phyloP scores from a whole-genome alignment of 345 rosid genomes.

The Populus ilicifolia region DNA sequence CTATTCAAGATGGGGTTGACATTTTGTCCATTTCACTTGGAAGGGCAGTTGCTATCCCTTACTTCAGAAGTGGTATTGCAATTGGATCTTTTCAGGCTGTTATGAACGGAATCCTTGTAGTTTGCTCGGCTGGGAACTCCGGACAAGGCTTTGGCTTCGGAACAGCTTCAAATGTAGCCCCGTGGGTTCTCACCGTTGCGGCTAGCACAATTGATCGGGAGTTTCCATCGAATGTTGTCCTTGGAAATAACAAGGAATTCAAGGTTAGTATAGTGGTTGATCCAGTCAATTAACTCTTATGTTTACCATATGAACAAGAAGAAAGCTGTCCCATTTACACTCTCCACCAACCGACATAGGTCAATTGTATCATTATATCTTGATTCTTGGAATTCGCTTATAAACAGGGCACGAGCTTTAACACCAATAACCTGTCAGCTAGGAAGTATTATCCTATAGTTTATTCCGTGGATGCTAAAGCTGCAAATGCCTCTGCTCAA shows the following conservation, averaged over 20 bases:
- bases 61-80: background rate
- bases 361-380: too few species aligned
- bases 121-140: conserved; percentile 12
- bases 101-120: conserved; percentile 13
- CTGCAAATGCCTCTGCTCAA: background rate
- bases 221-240: conserved; percentile 4
- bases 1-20: conserved; percentile 21
- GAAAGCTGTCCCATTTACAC: too few species aligned
- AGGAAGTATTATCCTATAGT: conserved; percentile 13
- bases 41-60: background rate
- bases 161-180: conserved; percentile 4
- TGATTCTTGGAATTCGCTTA: too few species aligned
- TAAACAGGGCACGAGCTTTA: conserved; percentile 17
- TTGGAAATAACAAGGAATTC: conserved; percentile 12
- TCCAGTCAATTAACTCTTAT: too few species aligned
- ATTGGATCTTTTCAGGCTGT: conserved; percentile 22
- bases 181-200: conserved; percentile 22
- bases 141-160: background rate
- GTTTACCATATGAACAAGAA: too few species aligned
- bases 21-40: conserved; percentile 19
- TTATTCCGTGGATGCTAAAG: conserved; percentile 3
- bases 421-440: background rate
- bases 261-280: background rate
- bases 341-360: too few species aligned
- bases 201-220: conserved; percentile 20